These are phyloP conservation scores for Cynara cardunculus DNA, from an alignment of 129 eudicot genomes.

Conservation along the genomic window DNA sequence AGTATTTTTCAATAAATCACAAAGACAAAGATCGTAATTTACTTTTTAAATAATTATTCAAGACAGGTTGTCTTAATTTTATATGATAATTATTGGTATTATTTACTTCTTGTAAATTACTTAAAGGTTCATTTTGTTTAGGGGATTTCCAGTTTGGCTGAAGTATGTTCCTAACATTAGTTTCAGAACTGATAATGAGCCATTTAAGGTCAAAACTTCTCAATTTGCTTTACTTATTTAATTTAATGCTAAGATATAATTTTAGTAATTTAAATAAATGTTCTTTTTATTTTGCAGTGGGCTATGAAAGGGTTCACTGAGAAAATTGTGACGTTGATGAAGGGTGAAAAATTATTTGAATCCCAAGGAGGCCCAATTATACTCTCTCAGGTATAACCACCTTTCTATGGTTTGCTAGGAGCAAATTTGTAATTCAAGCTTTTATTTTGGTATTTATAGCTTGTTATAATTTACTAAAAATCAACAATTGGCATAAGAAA, in stretches of 20 bases:
- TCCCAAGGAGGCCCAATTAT: conserved; percentile 92
- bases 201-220: conserved; percentile 61
- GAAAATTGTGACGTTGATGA: conserved; percentile 70
- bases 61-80: too few relatives aligned
- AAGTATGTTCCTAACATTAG: conserved; percentile 82
- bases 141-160: conserved; percentile 92
- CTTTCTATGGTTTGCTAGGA: not conserved
- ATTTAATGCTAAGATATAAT: not conserved
- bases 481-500: not conserved
- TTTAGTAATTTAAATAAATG: not conserved
- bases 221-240: not conserved
- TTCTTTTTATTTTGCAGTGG: conserved; percentile 40
- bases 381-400: conserved; percentile 61
- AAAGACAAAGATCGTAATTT: too few relatives aligned
- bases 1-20: too few relatives aligned
- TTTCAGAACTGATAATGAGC: conserved; percentile 86
- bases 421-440: not conserved
- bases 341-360: conserved; percentile 63
- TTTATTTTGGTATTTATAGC: not conserved
- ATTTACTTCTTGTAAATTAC: not conserved
- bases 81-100: not conserved
- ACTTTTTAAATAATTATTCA: too few relatives aligned
- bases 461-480: too few relatives aligned
- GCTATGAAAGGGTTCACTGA: conserved; percentile 75
- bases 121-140: conserved; percentile 19